Conservation (phyloP, 2,329 filamentous ascomycete species). For the Penicillium hordei region DNA sequence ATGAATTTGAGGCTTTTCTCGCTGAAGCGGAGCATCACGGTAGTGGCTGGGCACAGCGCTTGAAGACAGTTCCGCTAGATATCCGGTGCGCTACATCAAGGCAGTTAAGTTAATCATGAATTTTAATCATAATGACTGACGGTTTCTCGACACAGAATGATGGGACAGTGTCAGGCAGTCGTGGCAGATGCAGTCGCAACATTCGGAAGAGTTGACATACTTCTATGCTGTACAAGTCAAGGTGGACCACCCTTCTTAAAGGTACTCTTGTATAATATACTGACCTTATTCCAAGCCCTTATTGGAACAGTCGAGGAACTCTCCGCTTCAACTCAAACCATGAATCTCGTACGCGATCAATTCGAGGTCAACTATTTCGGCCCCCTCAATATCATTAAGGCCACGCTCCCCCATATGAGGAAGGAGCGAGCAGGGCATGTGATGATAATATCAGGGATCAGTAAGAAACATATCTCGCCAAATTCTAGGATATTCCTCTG, state of each 20-base stretch:
- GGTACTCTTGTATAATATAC: not conserved
- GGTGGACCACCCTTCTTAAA: slow-evolving; percentile 48
- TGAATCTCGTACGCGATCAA: slow-evolving; percentile 80
- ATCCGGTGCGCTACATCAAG: slow-evolving; percentile 43
- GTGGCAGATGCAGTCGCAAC: slow-evolving; percentile 80
- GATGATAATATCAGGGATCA: slow-evolving; percentile 83
- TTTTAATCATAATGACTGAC: slow-evolving; percentile 14
- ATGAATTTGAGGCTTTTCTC: slow-evolving; percentile 77
- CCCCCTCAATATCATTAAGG: slow-evolving; percentile 93
- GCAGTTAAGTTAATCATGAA: not conserved
- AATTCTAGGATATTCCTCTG: slow-evolving; percentile 10
- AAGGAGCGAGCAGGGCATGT: slow-evolving; percentile 83
- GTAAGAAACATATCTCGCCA: slow-evolving; percentile 34
- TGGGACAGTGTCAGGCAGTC: slow-evolving; percentile 76
- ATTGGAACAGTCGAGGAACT: slow-evolving; percentile 91
- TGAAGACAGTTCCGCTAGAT: slow-evolving; percentile 62
- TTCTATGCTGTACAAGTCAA: slow-evolving; percentile 87
- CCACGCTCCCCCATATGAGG: slow-evolving; percentile 75
- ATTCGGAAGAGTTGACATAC: slow-evolving; percentile 84
- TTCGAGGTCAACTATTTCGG: slow-evolving; percentile 96
- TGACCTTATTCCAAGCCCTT: slow-evolving; percentile 57
- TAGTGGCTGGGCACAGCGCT: slow-evolving; percentile 77
- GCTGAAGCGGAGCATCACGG: slow-evolving; percentile 62
- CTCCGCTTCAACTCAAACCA: slow-evolving; percentile 67
- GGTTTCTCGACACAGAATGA: slow-evolving; percentile 43